Conservation (phyloP, 768 basidiomycete genomes). For the Auriscalpium vulgare region DNA sequence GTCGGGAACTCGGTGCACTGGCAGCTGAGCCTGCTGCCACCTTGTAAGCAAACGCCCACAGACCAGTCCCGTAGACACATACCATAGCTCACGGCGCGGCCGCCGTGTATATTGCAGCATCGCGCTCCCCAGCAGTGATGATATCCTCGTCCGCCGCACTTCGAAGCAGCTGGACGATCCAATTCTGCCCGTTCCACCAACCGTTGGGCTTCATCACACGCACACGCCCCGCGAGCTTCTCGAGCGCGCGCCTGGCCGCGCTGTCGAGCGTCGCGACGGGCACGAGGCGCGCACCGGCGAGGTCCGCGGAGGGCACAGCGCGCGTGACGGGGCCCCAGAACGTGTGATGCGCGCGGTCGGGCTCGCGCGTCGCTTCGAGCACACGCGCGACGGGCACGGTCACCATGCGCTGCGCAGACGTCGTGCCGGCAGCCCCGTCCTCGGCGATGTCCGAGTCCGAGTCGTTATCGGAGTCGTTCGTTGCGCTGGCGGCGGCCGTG, state of each 20-base stretch:
- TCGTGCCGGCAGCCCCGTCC: not conserved
- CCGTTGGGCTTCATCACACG: slow-evolving; percentile 15
- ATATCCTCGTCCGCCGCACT: slow-evolving; percentile 12
- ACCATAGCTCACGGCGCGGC: slow-evolving; percentile 9
- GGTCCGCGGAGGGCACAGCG: not conserved
- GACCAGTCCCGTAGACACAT: too few species aligned
- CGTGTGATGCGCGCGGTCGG: slow-evolving; percentile 9
- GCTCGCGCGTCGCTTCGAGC: not conserved
- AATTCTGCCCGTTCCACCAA: slow-evolving; percentile 17
- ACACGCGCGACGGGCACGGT: slow-evolving; percentile 6
- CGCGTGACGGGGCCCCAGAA: slow-evolving; percentile 15
- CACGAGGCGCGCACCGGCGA: slow-evolving; percentile 5
- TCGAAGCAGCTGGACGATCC: slow-evolving; percentile 15
- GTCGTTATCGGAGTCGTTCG: not conserved
- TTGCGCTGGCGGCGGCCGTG: too few species aligned
- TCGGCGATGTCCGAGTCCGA: not conserved
- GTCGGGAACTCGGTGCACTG: too few species aligned
- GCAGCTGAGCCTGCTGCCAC: too few species aligned
- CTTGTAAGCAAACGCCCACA: too few species aligned
- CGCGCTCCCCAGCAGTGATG: slow-evolving; percentile 11
- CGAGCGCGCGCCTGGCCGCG: slow-evolving; percentile 8
- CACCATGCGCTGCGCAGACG: not conserved
- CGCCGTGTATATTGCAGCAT: slow-evolving; percentile 11
- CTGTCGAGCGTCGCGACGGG: slow-evolving; percentile 7
- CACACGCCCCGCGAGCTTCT: slow-evolving; percentile 11